Evolutionary conservation across 2,329 filamentous ascomycete species (phyloP).

Genomic region (Coniochaeta ligniaria): DNA sequence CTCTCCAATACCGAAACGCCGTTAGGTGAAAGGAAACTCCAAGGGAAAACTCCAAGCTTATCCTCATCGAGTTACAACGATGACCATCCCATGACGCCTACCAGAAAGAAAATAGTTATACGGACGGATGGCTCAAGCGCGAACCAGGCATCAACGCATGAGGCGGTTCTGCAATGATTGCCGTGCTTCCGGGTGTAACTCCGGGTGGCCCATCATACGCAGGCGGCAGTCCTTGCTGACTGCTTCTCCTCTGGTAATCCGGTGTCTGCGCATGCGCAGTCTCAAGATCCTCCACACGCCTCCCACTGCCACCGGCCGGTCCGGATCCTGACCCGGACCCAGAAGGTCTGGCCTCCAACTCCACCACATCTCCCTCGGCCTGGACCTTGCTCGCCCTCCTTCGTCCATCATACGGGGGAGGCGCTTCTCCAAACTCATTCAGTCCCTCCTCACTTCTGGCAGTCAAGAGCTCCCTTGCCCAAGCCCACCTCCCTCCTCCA

Average conservation of each 20-base stretch:
- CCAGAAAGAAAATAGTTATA: background rate
- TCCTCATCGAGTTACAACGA: no score
- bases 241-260: background rate
- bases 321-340: background rate
- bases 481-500: constrained; percentile 11
- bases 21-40: no score
- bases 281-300: background rate
- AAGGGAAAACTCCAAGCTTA: no score
- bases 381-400: background rate
- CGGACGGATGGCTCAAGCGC: background rate
- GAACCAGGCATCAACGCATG: background rate
- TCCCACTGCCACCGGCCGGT: background rate
- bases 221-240: background rate
- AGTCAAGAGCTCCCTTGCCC: constrained; percentile 3
- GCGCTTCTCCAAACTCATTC: constrained; percentile 57
- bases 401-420: constrained; percentile 47
- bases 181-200: background rate
- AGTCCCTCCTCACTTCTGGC: constrained; percentile 43
- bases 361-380: constrained; percentile 5
- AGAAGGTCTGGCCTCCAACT: background rate
- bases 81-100: background rate
- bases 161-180: background rate
- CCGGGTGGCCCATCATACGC: background rate
- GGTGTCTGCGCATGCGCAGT: background rate
- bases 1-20: no score